A percentile compares a stretch with the other conserved stretches of the same genome.
Evolutionary conservation across 257 asterid genomes (phyloP).

Genomic region (Capsicum chinense): DNA sequence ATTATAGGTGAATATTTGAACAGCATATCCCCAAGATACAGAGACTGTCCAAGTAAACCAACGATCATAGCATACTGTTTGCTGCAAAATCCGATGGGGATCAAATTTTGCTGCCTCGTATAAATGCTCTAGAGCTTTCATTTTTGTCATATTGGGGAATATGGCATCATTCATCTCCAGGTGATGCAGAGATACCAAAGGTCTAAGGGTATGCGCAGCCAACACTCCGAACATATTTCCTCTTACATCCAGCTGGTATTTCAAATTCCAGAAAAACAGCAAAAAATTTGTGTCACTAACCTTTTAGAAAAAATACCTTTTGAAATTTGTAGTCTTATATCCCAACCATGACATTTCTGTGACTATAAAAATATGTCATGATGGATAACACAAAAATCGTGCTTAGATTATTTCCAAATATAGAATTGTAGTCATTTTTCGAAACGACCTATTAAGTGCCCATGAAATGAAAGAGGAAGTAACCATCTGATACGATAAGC

Average conservation of each 20-base stretch:
- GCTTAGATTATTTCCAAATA: neutral
- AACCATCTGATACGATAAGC: neutral
- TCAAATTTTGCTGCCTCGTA: slow-evolving; percentile 57
- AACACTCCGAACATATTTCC: slow-evolving; percentile 76
- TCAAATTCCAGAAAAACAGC: neutral
- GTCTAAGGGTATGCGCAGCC: slow-evolving; percentile 72
- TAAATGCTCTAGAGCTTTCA: slow-evolving; percentile 59
- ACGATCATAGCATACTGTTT: slow-evolving; percentile 71
- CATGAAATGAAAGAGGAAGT: neutral
- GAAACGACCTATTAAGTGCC: neutral
- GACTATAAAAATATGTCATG: neutral
- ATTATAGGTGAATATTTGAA: slow-evolving; percentile 67
- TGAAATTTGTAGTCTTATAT: too few species aligned
- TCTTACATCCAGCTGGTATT: slow-evolving; percentile 69
- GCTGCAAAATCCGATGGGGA: slow-evolving; percentile 70
- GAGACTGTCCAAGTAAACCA: slow-evolving; percentile 62
- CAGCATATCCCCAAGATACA: slow-evolving; percentile 76
- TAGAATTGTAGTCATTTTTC: neutral
- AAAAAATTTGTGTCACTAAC: neutral
- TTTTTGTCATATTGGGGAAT: slow-evolving; percentile 65
- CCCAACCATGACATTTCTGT: neutral
- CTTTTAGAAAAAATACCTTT: neutral
- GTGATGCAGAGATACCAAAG: slow-evolving; percentile 72
- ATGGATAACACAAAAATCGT: neutral
- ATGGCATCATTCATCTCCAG: slow-evolving; percentile 72